Base-by-base conservation (phyloP, 2,329 filamentous ascomycete genomes). In the Aspergillus aculeatinus region DNA sequence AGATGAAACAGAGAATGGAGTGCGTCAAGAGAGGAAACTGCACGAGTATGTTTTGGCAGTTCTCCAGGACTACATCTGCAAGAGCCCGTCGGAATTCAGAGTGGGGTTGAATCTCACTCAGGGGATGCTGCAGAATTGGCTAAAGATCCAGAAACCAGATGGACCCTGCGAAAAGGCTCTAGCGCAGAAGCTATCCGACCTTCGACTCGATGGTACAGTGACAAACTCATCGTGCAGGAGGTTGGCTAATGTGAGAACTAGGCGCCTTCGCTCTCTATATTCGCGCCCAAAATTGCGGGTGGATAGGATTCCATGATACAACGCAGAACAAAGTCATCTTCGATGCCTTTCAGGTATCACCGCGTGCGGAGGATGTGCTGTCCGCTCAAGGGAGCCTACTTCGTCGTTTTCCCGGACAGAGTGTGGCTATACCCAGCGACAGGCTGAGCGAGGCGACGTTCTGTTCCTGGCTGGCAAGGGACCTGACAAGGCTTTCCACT, bases 261-360 rank as follows among this genome's bases (percentile, higher is more conserved):
- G 70, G 67, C 58, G 67, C 64, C 2, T 23, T 79, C 21, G 74
- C 74, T 0, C 61, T 81, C 2, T 70, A 80, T 48, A 70, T 82
- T 35, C 69, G 70, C n/a, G 71, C 67, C 0, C 79, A 82, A 57
- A 83, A 82, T 63, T 76, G 78, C 1, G 80, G 76, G 0, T 60
- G 80, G 2, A 63, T 82, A 3, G 66, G 80, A 25, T 71, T 72
- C 9, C 71, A 68, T 48, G 60, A 57, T 12, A 21, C 5, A 16
- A 54, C 23, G 39, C 55, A 27, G 67, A 27, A 63, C 10, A 54
- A 55, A 48, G 60, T 67, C 7, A 63, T 77, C 1, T 69, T 78
- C 6, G 78, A 82, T 60, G 70, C 72, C 1, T 83, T 83, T 57
- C 81, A 83, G 61, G 70, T 79, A 1, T 79, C 79, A 0, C 74